Percentiles rank a stretch among this genome's conserved stretches.
Evolutionary conservation across 148 eudicot species (phyloP).

Genomic region (Chenopodium formosanum): DNA sequence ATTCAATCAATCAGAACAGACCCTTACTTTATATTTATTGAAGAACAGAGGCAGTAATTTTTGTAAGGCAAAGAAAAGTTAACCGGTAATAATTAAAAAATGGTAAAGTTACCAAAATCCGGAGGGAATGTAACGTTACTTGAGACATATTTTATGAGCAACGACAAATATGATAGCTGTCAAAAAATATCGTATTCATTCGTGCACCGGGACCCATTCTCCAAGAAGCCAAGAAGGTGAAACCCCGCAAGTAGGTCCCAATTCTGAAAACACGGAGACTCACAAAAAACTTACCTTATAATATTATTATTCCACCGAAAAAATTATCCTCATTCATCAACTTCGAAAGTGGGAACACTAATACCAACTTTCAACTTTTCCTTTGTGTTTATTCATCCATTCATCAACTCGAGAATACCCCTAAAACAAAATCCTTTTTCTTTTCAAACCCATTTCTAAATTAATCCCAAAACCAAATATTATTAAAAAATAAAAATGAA

Average conservation of each 20-base stretch:
- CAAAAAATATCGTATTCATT: background rate
- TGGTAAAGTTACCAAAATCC: no score
- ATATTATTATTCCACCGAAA: conserved; percentile 10
- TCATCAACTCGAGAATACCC: conserved; percentile 13
- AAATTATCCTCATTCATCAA: no score
- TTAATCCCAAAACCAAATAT: background rate
- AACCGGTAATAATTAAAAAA: no score
- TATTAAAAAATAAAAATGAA: background rate
- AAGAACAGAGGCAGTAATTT: no score
- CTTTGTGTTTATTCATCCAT: background rate
- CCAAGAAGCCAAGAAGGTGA: background rate
- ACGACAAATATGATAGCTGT: no score
- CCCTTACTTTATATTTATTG: no score
- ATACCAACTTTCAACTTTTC: background rate
- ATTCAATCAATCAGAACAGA: no score
- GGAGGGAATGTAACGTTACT: no score
- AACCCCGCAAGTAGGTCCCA: conserved; percentile 2
- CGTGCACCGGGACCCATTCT: conserved; percentile 12
- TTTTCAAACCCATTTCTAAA: background rate
- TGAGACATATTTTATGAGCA: no score
- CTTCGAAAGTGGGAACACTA: conserved; percentile 5
- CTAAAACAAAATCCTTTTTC: conserved; percentile 9
- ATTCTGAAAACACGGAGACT: conserved; percentile 21
- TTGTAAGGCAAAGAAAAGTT: no score
- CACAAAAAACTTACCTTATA: background rate